These are phyloP conservation scores for Solanum pennellii DNA, from an alignment of 257 asterid species.

Conservation along the genomic window DNA sequence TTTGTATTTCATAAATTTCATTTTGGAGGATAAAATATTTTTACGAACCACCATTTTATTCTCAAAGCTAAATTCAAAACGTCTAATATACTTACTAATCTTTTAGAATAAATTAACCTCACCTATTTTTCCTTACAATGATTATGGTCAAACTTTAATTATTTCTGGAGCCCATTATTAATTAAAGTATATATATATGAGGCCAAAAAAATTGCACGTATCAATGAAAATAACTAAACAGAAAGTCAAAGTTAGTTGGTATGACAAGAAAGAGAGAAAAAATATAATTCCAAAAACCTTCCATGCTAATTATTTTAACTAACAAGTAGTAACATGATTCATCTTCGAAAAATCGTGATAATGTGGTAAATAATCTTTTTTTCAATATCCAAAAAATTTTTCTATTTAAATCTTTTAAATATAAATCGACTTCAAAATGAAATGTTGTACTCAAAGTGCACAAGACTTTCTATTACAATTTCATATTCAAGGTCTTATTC, in stretches of 20 bases:
- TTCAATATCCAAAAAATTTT: accelerated
- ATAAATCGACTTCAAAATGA: background rate
- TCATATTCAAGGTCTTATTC: background rate
- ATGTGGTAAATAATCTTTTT: background rate
- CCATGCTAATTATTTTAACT: background rate
- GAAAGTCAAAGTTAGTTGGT: background rate
- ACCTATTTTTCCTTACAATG: background rate
- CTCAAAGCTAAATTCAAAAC: accelerated
- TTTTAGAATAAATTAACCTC: background rate
- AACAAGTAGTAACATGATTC: background rate
- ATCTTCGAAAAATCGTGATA: accelerated
- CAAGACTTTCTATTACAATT: background rate
- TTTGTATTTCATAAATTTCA: background rate
- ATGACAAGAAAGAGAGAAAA: background rate
- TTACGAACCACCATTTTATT: background rate
- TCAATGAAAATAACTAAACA: background rate
- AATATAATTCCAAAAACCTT: background rate
- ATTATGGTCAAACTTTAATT: background rate
- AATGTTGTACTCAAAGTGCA: background rate
- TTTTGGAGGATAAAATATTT: background rate
- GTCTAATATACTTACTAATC: background rate
- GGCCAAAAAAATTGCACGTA: background rate
- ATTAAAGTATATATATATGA: background rate
- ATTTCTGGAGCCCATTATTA: background rate
- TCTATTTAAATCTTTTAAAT: background rate